Conservation (phyloP, 495 filamentous ascomycete genomes). For the Penicillium crystallinum region DNA sequence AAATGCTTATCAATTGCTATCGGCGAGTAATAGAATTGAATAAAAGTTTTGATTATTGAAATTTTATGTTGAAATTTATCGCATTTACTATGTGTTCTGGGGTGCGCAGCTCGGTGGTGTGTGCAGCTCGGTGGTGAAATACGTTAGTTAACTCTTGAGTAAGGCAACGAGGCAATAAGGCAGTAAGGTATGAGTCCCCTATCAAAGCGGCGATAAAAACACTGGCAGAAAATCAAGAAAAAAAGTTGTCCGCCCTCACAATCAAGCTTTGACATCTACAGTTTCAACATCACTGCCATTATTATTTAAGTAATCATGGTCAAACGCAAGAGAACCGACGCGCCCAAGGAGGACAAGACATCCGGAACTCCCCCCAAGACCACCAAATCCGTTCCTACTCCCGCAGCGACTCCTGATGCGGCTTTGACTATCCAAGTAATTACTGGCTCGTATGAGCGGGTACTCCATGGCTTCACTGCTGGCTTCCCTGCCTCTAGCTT, state of each 20-base stretch:
- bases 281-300: constrained; percentile 3
- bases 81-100: no score
- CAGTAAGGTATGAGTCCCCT: constrained; percentile 9
- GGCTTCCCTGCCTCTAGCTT: constrained; percentile 47
- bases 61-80: no score
- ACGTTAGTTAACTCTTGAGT: no score
- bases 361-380: constrained; percentile 29
- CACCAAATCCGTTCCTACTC: constrained; percentile 27
- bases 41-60: no score
- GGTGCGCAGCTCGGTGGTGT: no score
- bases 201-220: constrained; percentile 21
- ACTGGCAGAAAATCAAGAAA: constrained; percentile 21
- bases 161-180: no score
- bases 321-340: constrained; percentile 67
- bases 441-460: constrained; percentile 89
- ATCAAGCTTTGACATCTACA: constrained; percentile 12
- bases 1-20: no score
- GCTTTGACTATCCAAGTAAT: constrained; percentile 74
- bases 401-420: constrained; percentile 24
- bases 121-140: no score
- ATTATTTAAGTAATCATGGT: constrained; percentile 46
- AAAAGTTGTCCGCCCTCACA: constrained; percentile 16
- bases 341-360: constrained; percentile 28
- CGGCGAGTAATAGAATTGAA: no score
- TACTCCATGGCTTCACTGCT: constrained; percentile 86